Percentiles rank a stretch among this genome's conserved stretches.
Conservation (phyloP, 352 stramenopile genomes). For the Peronospora farinosa region DNA sequence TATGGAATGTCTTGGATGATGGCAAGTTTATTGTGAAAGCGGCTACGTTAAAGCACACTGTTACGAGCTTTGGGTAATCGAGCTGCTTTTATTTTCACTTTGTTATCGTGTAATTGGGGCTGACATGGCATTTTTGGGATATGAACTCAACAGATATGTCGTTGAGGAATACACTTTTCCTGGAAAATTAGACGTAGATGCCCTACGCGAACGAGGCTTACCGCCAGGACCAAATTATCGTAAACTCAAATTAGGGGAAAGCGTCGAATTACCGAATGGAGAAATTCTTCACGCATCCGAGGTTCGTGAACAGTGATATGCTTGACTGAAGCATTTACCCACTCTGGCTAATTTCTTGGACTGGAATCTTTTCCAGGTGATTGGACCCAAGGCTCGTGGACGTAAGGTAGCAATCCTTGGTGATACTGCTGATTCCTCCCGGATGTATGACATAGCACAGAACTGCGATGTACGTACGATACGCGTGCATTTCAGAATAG, state of each 20-base stretch:
- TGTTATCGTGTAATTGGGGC: not conserved
- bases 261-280: slow-evolving; percentile 76
- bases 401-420: slow-evolving; percentile 76
- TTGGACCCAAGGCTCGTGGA: slow-evolving; percentile 43
- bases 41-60: slow-evolving; percentile 63
- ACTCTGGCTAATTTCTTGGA: not conserved
- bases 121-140: slow-evolving; percentile 3
- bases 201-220: slow-evolving; percentile 75
- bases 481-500: not conserved
- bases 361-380: slow-evolving; percentile 43
- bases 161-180: slow-evolving; percentile 65
- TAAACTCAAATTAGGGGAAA: slow-evolving; percentile 83
- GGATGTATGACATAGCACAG: slow-evolving; percentile 68
- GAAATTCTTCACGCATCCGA: slow-evolving; percentile 70
- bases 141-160: slow-evolving; percentile 47
- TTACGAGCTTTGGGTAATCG: slow-evolving; percentile 74
- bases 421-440: slow-evolving; percentile 66
- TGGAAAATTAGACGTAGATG: slow-evolving; percentile 84
- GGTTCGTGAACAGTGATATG: slow-evolving; percentile 27
- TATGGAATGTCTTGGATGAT: slow-evolving; percentile 76
- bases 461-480: slow-evolving; percentile 69
- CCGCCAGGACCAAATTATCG: slow-evolving; percentile 85
- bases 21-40: slow-evolving; percentile 55
- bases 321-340: not conserved
- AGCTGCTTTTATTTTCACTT: not conserved